Conservation (phyloP, 495 filamentous ascomycete genomes). For the Podospora fimiseda region DNA sequence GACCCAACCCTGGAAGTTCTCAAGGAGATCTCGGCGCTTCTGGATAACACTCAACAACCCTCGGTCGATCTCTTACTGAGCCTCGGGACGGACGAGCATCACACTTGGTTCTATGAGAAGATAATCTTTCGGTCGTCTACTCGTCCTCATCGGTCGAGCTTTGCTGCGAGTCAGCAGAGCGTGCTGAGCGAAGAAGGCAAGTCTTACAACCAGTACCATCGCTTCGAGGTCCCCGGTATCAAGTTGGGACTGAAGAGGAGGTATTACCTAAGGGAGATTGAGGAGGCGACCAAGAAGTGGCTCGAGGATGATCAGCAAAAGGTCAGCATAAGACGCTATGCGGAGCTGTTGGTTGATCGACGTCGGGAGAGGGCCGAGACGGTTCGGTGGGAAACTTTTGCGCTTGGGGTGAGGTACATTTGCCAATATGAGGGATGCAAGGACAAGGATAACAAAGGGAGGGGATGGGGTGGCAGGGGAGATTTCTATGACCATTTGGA, state of each 20-base stretch:
- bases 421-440: slow-evolving; percentile 22
- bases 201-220: slow-evolving; percentile 23
- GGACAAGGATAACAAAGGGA: no score
- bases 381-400: slow-evolving; percentile 28
- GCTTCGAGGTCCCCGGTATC: slow-evolving; percentile 23
- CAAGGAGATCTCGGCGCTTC: slow-evolving; percentile 22
- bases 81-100: slow-evolving; percentile 28
- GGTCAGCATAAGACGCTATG: slow-evolving; percentile 15
- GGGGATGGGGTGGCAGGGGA: slow-evolving; percentile 17
- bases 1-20: slow-evolving; percentile 27
- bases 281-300: slow-evolving; percentile 22
- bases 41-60: slow-evolving; percentile 16
- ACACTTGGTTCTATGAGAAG: slow-evolving; percentile 29
- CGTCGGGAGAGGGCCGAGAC: slow-evolving; percentile 21
- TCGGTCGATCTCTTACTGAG: slow-evolving; percentile 25
- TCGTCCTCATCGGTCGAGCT: background rate
- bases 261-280: slow-evolving; percentile 21
- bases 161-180: no score
- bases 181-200: slow-evolving; percentile 14
- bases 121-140: slow-evolving; percentile 9
- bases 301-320: slow-evolving; percentile 11
- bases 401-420: slow-evolving; percentile 24
- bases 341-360: slow-evolving; percentile 16
- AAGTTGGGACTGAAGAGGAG: slow-evolving; percentile 20
- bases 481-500: slow-evolving; percentile 27